Evolutionary conservation across 1,284 basidiomycete genomes (phyloP).

Genomic region (Neotropicomus parvogracilis): DNA sequence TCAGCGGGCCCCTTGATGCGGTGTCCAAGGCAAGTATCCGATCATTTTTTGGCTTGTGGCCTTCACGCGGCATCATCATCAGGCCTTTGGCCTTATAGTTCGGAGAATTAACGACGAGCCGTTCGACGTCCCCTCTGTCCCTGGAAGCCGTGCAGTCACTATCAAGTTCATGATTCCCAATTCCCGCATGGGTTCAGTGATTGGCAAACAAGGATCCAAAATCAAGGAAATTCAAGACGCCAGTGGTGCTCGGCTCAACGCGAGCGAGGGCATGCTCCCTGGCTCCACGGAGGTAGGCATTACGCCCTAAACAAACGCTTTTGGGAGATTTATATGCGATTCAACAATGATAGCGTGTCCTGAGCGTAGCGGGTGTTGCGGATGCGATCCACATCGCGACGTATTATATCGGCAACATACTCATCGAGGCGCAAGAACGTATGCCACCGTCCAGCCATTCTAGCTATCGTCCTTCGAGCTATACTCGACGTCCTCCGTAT

Average conservation of each 20-base stretch:
- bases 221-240: constrained; percentile 99
- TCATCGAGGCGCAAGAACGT: constrained; percentile 92
- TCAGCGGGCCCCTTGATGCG: constrained; percentile 95
- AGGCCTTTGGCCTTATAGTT: constrained; percentile 99
- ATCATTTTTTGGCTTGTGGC: constrained; percentile 12
- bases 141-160: constrained; percentile 95
- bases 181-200: constrained; percentile 98
- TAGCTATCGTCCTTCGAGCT: constrained; percentile 54
- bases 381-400: constrained; percentile 99
- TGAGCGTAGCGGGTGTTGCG: constrained; percentile 98
- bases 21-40: constrained; percentile 81
- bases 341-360: constrained; percentile 65
- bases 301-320: constrained; percentile 14
- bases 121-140: constrained; percentile 95
- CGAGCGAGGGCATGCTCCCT: constrained; percentile 96
- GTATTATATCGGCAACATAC: constrained; percentile 96
- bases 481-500: constrained; percentile 49
- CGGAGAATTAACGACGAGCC: constrained; percentile 99
- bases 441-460: constrained; percentile 61
- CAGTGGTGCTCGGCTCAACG: constrained; percentile 92
- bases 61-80: constrained; percentile 2
- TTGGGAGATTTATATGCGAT: constrained; percentile 8
- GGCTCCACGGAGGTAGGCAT: constrained; percentile 89
- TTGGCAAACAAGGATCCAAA: constrained; percentile 95
- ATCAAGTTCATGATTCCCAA: constrained; percentile 99